Evolutionary conservation across 2,329 filamentous ascomycete species (phyloP), one percentile per base, ranked within the genome.

Genomic region (Knufia fluminis): DNA sequence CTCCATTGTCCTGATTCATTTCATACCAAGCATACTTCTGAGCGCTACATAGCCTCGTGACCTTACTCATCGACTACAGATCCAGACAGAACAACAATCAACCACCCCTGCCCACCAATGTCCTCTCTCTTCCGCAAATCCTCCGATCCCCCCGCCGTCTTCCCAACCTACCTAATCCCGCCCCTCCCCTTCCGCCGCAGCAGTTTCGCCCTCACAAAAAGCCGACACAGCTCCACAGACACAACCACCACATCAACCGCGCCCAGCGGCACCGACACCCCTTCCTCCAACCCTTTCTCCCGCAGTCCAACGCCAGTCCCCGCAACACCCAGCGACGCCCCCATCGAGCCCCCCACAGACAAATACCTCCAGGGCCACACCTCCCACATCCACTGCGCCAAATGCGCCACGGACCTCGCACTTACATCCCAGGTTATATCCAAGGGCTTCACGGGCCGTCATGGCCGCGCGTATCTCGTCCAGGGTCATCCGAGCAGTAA

Each of bases 401-500:
- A 73, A 56, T 83, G 79, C 61, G 73, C 77, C 35, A 67, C 75
- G 9, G 76, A 82, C 59, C 69, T 83, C 41, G 77, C 77, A 54
- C 69, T 77, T 48, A 74, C 75, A 14, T 71, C 71, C 4, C 77
- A 79, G 54, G 80, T 82, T 50, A 77, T 82, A 59, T 75, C 70
- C 66, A 82, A 82, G 66, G 79, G 79, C 48, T 83, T 83, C 64
- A 82, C 77, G 20, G 79, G 79, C 54, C 75, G 79, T 16, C 76
- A 82, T 61, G 79, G 79, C 4, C 76, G 79, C 50, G 79, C 79
- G 36, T 82, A 80, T 62, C 76, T 83, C 50, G 78, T 83, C 26
- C 55, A 58, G 45, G 56, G 57, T n/a, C 53, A 33, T 26, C 42
- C 42, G 7, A 14, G 6, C n/a, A 38, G 31, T 16, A 46, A 46